Evolutionary conservation across 352 stramenopile species (phyloP), one percentile per base, ranked within the genome.

Genomic region (Paralagenidium karlingii): DNA sequence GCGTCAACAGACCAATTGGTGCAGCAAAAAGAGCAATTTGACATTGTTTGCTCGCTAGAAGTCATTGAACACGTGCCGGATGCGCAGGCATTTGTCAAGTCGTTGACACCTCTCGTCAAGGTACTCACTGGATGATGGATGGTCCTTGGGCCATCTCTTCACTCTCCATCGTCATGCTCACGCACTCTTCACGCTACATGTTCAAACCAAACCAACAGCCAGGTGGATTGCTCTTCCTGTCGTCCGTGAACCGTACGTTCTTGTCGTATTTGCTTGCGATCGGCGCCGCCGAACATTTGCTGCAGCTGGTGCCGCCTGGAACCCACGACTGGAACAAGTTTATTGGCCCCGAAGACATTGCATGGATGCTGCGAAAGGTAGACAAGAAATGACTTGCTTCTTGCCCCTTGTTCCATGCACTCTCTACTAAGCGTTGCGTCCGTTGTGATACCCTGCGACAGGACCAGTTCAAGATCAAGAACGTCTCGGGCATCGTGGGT

Each of bases 281-380:
- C 40, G 74, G 71, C 36, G 70, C 67, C 39, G 75, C 76, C 10
- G 78, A 91, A 45, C 84, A 88, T 31, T 45, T 89, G 27, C 47
- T 91, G 29, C 56, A 59, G 15, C 61, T 91, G 20, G 58, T 91
- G 20, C 78, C 78, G 3, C 69, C 71, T 51, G 71, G 64, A 63
- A 91, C 78, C 21, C 78, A 91, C 39, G 71, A 91, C 42, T 91
- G 75, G 75, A 65, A 68, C 56, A 91, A 89, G 54, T 91, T 85
- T 47, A 61, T 91, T 18, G 51, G 80, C 40, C 75, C 75, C 8
- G 57, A 66, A 18, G 78, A 91, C 29, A 59, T 89, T 18, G 55
- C 63, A 25, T 30, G 40, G 2, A 63, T 65, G n/a, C 43, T 91
- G 29, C 64, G 60, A 42, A 57, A 80, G 60, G 63, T 62, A 15